These are phyloP conservation scores for Calamus simplicifolius DNA, from an alignment of 176 grass and related monocot genomes.

Conservation along the genomic window DNA sequence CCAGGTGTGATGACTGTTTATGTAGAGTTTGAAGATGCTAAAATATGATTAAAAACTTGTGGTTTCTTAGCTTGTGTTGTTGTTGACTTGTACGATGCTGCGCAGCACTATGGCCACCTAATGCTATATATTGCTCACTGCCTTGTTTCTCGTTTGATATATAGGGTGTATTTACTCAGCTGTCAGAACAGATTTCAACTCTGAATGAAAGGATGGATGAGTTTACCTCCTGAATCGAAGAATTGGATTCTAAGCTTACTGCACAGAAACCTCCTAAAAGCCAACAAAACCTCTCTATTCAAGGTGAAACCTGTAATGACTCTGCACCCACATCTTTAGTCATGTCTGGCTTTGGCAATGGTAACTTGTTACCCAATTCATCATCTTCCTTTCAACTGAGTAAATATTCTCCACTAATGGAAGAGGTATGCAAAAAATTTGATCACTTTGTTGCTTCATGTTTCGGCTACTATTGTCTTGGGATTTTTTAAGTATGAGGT, in stretches of 20 bases:
- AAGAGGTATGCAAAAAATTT: conserved; percentile 50
- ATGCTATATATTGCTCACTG: not conserved
- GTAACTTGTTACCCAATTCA: conserved; percentile 65
- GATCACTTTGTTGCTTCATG: no score
- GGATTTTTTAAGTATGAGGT: no score
- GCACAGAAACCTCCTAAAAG: conserved; percentile 51
- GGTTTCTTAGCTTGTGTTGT: no score
- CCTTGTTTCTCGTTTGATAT: conserved; percentile 10
- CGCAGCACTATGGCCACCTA: no score
- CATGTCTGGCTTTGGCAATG: conserved; percentile 80
- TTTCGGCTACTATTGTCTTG: no score
- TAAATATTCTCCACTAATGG: conserved; percentile 67
- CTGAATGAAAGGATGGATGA: conserved; percentile 95
- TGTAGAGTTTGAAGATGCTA: conserved; percentile 3
- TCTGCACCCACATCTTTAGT: conserved; percentile 74
- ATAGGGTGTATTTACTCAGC: conserved; percentile 67
- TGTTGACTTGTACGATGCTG: no score
- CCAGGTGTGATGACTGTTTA: conserved; percentile 30
- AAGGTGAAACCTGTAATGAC: conserved; percentile 66
- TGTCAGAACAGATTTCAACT: conserved; percentile 84
- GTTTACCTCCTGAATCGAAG: conserved; percentile 84
- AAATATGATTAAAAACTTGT: not conserved
- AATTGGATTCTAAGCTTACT: conserved; percentile 64
- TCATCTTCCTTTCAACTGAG: conserved; percentile 66
- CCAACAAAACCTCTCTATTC: conserved; percentile 60